These are phyloP conservation scores for Sungouiozyma intestinalis DNA, from an alignment of 805 yeast genomes.

Conservation along the genomic window DNA sequence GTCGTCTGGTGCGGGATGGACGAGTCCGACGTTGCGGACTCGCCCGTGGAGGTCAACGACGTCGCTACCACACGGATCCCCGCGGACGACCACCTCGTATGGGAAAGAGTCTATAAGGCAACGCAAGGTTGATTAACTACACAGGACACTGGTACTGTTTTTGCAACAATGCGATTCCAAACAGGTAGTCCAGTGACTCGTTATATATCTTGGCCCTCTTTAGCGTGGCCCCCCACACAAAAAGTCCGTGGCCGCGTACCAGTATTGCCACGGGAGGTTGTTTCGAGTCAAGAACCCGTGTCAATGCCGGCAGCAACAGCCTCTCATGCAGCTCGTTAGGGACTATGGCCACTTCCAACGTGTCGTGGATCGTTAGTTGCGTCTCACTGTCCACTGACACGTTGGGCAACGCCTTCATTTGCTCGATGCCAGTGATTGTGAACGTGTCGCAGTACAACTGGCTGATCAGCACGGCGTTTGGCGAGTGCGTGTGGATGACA, in stretches of 20 bases:
- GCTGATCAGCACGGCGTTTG: conserved; percentile 74
- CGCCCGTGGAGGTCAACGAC: conserved; percentile 6
- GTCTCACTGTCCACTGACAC: conserved; percentile 37
- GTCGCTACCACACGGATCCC: conserved; percentile 9
- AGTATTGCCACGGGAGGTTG: conserved; percentile 79
- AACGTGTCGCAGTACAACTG: conserved; percentile 62
- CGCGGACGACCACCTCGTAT: conserved; percentile 20
- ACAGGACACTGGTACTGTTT: neutral
- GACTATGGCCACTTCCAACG: conserved; percentile 75
- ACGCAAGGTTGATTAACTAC: neutral
- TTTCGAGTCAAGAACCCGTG: conserved; percentile 51
- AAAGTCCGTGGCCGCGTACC: conserved; percentile 88
- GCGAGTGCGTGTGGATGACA: conserved; percentile 91
- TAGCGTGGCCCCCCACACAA: conserved; percentile 90
- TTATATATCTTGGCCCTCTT: conserved; percentile 91
- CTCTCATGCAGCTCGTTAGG: conserved; percentile 87
- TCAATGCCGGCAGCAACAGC: conserved; percentile 58
- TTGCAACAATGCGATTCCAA: conserved; percentile 52
- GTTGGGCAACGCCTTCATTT: conserved; percentile 82
- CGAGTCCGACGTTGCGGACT: conserved; percentile 6
- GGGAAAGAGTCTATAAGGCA: conserved; percentile 13
- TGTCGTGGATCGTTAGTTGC: conserved; percentile 60
- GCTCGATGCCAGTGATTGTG: conserved; percentile 72
- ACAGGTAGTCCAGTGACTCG: conserved; percentile 83
- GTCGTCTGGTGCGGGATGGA: conserved; percentile 24